A percentile compares a stretch with the other conserved stretches of the same genome.
phyloP scores from a whole-genome alignment of 2,329 filamentous ascomycete genomes.

The Penicillium concentricum region DNA sequence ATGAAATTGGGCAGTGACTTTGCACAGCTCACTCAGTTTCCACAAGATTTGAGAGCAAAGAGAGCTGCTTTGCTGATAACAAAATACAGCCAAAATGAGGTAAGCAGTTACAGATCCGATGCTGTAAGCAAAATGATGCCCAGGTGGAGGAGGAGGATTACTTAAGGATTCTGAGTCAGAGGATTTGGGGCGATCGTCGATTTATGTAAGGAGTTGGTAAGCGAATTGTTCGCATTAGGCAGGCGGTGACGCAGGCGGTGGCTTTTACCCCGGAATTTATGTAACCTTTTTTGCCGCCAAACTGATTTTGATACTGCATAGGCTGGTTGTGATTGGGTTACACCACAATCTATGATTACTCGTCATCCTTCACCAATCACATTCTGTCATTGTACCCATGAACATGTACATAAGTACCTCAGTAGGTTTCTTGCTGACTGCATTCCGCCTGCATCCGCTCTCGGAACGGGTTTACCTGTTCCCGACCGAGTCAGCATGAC shows the following conservation, averaged over 20 bases:
- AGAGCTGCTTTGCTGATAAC: conserved; percentile 14
- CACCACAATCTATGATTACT: neutral
- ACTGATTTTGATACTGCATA: neutral
- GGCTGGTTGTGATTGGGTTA: neutral
- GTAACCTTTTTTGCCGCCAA: neutral
- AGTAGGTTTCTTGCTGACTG: neutral
- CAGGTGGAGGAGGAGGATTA: conserved; percentile 15
- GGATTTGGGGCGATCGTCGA: conserved; percentile 2
- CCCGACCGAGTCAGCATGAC: neutral
- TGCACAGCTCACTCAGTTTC: conserved; percentile 2
- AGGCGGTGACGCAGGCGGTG: neutral
- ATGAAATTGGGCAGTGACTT: conserved; percentile 3
- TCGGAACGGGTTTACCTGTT: neutral
- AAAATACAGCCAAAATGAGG: conserved; percentile 24
- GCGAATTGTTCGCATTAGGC: neutral
- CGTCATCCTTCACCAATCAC: neutral
- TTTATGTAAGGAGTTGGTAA: conserved; percentile 8
- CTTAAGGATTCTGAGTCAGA: conserved; percentile 22
- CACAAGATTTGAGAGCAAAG: conserved; percentile 5
- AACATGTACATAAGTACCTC: neutral
- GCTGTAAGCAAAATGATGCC: conserved; percentile 36
- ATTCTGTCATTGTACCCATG: neutral
- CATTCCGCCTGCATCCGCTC: neutral
- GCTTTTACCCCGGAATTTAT: neutral
- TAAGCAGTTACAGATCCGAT: conserved; percentile 28